Conservation (phyloP, 192 early-diverging fungal species). For the Umbelopsis sp. region DNA sequence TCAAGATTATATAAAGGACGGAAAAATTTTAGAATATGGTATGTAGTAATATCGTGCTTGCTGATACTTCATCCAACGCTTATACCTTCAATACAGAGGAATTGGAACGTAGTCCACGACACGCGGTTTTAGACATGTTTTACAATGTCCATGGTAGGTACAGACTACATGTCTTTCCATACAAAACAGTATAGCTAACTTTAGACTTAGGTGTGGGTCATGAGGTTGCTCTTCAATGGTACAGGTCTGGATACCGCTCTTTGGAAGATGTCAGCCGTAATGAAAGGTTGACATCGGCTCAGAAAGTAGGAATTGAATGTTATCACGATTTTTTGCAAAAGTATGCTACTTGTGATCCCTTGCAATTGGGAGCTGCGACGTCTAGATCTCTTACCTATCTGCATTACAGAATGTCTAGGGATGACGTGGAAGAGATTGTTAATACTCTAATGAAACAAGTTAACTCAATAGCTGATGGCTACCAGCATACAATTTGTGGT, state of each 20-base stretch:
- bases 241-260: background rate
- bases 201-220: background rate
- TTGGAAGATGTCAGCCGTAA: background rate
- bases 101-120: background rate
- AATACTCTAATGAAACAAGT: background rate
- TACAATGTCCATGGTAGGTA: slow-evolving; percentile 6
- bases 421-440: background rate
- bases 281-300: background rate
- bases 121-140: background rate
- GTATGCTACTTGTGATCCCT: background rate
- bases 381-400: background rate
- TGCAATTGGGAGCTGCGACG: background rate
- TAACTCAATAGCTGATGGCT: background rate
- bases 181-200: background rate
- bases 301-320: background rate
- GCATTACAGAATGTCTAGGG: background rate
- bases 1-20: background rate
- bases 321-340: slow-evolving; percentile 12
- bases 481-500: background rate
- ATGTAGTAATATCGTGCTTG: background rate
- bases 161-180: no score
- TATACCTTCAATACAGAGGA: background rate
- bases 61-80: background rate
- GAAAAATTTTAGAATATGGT: background rate
- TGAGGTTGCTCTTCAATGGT: background rate